Conservation (phyloP, 768 basidiomycete genomes). For the Leccinum variicolor region DNA sequence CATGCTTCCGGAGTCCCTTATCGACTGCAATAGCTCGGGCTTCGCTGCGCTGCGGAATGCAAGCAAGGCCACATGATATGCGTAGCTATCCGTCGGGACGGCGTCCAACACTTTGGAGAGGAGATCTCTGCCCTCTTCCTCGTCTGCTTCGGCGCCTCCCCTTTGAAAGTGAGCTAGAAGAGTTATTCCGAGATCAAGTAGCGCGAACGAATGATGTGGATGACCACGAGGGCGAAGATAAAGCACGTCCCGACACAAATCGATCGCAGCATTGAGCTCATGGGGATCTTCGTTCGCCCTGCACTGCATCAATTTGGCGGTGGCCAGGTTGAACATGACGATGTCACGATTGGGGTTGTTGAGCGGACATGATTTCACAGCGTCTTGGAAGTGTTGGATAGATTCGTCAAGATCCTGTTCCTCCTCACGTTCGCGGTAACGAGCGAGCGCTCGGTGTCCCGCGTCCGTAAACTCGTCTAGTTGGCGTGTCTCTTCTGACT, state of each 20-base stretch:
- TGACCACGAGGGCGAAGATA: background rate
- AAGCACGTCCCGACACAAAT: background rate
- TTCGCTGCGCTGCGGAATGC: background rate
- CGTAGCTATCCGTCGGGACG: background rate
- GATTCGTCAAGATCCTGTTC: conserved; percentile 14
- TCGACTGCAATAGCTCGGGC: background rate
- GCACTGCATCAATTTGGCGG: background rate
- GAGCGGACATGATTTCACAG: conserved; percentile 1
- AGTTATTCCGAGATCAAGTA: background rate
- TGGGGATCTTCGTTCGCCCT: background rate
- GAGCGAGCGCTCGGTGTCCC: background rate
- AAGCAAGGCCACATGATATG: background rate
- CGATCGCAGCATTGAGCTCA: conserved; percentile 1
- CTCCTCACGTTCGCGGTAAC: background rate
- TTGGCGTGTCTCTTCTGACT: background rate
- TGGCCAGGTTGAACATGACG: conserved; percentile 9
- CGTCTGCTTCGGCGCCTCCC: background rate
- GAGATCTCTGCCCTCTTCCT: background rate
- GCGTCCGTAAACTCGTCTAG: background rate
- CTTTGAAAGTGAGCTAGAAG: background rate
- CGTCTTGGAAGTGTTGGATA: conserved; percentile 11
- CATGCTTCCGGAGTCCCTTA: background rate
- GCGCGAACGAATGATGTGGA: background rate
- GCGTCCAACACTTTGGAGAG: background rate
- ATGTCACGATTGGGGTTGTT: conserved; percentile 10